These are phyloP conservation scores for Penicillium sp. DNA, from an alignment of 2,329 filamentous ascomycete species.

Conservation along the genomic window DNA sequence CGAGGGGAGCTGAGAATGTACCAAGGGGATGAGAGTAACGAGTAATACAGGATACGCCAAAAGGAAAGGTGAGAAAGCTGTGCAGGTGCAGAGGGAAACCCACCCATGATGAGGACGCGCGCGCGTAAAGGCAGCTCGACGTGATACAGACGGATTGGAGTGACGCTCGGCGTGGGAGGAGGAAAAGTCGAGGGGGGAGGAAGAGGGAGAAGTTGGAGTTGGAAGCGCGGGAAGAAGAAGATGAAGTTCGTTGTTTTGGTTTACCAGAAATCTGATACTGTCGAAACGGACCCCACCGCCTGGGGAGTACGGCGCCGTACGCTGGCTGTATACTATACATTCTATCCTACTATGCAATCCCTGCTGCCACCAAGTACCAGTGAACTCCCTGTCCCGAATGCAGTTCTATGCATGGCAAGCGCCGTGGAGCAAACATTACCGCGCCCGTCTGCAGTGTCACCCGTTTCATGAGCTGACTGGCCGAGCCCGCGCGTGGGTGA, in stretches of 20 bases:
- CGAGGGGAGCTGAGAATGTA: slow-evolving; percentile 23
- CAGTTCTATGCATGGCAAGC: too few species aligned
- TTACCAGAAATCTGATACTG: slow-evolving; percentile 2
- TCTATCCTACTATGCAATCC: too few species aligned
- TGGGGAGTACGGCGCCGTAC: too few species aligned
- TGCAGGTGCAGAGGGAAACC: slow-evolving; percentile 9
- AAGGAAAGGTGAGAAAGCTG: slow-evolving; percentile 13
- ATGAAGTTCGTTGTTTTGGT: slow-evolving; percentile 1
- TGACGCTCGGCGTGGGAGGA: slow-evolving; percentile 5
- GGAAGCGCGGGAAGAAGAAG: too few species aligned
- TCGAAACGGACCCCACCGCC: slow-evolving; percentile 2
- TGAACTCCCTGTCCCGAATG: too few species aligned
- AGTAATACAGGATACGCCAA: slow-evolving; percentile 24
- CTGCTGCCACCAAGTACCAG: too few species aligned
- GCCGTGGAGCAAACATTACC: too few species aligned
- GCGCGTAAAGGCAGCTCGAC: not conserved
- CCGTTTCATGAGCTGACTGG: too few species aligned
- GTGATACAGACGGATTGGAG: slow-evolving; percentile 7
- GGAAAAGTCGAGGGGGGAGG: slow-evolving; percentile 12
- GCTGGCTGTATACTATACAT: too few species aligned
- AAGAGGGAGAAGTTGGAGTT: slow-evolving; percentile 1
- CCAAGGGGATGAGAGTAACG: slow-evolving; percentile 13
- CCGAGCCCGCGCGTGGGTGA: too few species aligned
- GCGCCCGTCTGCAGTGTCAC: too few species aligned
- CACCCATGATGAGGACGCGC: slow-evolving; percentile 23